Evolutionary conservation across 1,139 yeast species (phyloP), one percentile per base, ranked within the genome.

Genomic region (Suhomyces panamericanus): DNA sequence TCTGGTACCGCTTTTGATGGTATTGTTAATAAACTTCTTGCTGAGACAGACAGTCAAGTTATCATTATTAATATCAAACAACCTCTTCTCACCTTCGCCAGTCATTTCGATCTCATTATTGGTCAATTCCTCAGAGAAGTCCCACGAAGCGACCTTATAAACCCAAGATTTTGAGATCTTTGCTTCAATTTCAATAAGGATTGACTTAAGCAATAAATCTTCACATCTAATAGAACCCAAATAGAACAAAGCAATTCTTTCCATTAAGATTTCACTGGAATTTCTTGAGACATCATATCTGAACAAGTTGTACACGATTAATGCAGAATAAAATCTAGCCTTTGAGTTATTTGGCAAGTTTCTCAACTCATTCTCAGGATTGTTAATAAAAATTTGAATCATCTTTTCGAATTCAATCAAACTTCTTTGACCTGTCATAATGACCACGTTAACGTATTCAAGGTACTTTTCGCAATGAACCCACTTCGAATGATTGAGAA

Each of bases 301-400:
- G 59, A 73, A 81, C n/a, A 86, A 62, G 24, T 63, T 59, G 46
- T 63, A 67, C 6, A 84, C 53, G 3, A 78, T 49, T 39, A 78
- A 52, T 3, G 81, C 67, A 0, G 81, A 65, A 43, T 72, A 65
- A 48, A 66, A 78, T 38, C 78, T 67, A 0, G 55, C 38, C 29
- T 60, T 58, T 0, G 58, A 43, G 30, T 58, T 63, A 0, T 53
- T 47, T 3, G 74, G 70, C 2, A 63, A 47, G 14, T 55, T 56
- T 10, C 53, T 53, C 43, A 81, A 66, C 0, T 58, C 52, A 12
- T 60, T 59, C 17, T 48, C 42, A 2, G 73, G 76, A 53, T 82
- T 83, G 55, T 78, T 80, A 15, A 85, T 54, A 38, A 85, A 69
- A 8, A 87, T 74, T 55, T 87, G 95, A n/a, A 88, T 64, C 36